Base-by-base conservation (phyloP, 164 flowering plant species). In the Chimonanthus praecox region DNA sequence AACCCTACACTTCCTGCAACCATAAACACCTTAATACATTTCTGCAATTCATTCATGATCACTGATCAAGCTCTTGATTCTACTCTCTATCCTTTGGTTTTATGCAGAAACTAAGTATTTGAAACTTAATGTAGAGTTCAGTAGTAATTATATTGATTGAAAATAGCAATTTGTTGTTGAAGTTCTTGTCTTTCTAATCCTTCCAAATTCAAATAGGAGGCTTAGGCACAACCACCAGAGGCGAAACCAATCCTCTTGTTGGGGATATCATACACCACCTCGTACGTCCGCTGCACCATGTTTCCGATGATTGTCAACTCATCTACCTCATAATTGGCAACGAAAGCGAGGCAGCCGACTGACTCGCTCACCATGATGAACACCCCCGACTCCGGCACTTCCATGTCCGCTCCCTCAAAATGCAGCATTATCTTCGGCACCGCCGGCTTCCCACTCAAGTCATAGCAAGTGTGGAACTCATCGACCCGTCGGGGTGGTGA, bases 281-380 rank as follows among this genome's bases (percentile, higher is more conserved):
- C 68, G 60, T 75, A 81, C 33, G 80, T 82, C 77, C 77, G 78
- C 61, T 87, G 88, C 68, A 85, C 87, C 49, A 47, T 71, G 69
- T 87, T 87, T 4, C 90, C 90, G 18, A 87, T 73, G 10, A 87
- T 82, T 11, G 82, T 77, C 16, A 87, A 9, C 3, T 67, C 70
- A 4, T 58, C 50, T 60, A 61, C 71, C 2, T 80, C 76, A 33
- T 33, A 1, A 33, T 33, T 33, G 33, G 33, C 33, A 0, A 86
- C 87, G 62, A 85, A 84, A 3, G 90, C 90, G 62, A 87, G 69
- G 60, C 90, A 85, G 0, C 78, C 64, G 4, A 74, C 58, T 58
- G 77, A 78, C 4, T 58, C 73, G 33, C 43, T 71, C 73, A 58
- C 50, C 5, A 46, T 60, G 9, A 58, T 0, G 33, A 33, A 33